A percentile compares a stretch with the other conserved stretches of the same genome.
These are phyloP conservation scores for Botryobasidium botryosum DNA, from an alignment of 768 basidiomycete genomes.

Conservation along the genomic window DNA sequence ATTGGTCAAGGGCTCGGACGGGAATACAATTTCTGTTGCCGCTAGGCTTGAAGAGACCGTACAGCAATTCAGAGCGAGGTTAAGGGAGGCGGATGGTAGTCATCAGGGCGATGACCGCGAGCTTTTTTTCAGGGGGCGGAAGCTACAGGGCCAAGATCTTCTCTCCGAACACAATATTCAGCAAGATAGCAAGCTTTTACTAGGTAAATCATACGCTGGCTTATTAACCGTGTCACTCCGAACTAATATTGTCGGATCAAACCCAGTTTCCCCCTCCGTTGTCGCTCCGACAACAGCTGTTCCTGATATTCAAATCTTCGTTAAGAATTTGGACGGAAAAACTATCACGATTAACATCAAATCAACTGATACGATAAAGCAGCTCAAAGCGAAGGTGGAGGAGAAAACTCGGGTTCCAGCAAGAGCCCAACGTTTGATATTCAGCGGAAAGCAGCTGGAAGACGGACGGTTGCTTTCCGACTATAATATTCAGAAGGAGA, in stretches of 20 bases:
- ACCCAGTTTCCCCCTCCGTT: too few species aligned
- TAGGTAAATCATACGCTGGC: too few species aligned
- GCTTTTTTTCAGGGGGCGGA: neutral
- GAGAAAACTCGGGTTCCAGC: slow-evolving; percentile 7
- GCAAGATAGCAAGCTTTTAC: too few species aligned
- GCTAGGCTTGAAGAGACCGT: too few species aligned
- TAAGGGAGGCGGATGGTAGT: too few species aligned
- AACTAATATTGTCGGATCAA: too few species aligned
- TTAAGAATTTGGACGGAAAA: slow-evolving; percentile 3
- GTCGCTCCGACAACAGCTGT: too few species aligned
- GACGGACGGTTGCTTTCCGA: slow-evolving; percentile 27
- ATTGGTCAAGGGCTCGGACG: too few species aligned
- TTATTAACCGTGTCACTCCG: too few species aligned
- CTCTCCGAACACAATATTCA: neutral
- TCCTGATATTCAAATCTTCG: slow-evolving; percentile 3
- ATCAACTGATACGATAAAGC: slow-evolving; percentile 8
- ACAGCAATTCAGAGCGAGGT: too few species aligned
- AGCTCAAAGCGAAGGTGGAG: slow-evolving; percentile 5
- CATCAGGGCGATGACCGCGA: too few species aligned
- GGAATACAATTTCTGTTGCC: too few species aligned
- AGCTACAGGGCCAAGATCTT: neutral
- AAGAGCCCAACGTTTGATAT: slow-evolving; percentile 24
- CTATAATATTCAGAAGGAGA: slow-evolving; percentile 15
- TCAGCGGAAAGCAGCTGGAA: slow-evolving; percentile 27
- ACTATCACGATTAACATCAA: slow-evolving; percentile 13